Evolutionary conservation across 2,329 filamentous ascomycete species (phyloP), one percentile per base, ranked within the genome.

Genomic region (Aspergillus brasiliensis): DNA sequence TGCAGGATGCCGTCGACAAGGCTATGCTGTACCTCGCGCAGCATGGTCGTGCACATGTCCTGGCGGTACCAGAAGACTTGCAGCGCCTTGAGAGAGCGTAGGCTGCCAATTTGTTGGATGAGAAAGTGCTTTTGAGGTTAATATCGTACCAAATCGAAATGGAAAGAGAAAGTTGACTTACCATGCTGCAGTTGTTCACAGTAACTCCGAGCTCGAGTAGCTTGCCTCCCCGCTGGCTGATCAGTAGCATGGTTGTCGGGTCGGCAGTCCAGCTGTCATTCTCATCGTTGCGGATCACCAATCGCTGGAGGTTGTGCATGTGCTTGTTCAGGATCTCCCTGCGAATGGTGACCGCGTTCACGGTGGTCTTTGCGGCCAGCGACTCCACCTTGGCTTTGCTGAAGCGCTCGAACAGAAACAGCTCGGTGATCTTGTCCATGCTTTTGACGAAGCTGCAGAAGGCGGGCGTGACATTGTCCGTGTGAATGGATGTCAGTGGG

Each of bases 251-350:
- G 8, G 66, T 62, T 15, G 61, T 46, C 8, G 34, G 51, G 38
- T 68, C 61, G 11, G 74, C 51, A 25, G 88, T 85, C 87, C 87
- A 90, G 5, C 75, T 73, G 6, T 74, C 69, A 47, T 80, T 79
- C 19, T 74, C 69, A 52, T 86, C 80, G 64, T 88, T 86, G 67
- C 85, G 84, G 64, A 89, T 83, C 79, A 88, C 83, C 17, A 90
- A 71, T 10, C 83, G 78, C 68, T 79, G 82, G 17, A 90, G 72
- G 0, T 78, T 82, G 10, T 68, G 66, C 57, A 85, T 78, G 67
- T 89, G 87, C 73, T 83, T 87, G 70, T 80, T 82, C 25, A 90
- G 77, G 0, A 84, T 81, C 15, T 82, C 67, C 13, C 80, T 80
- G 3, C 85, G 81, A 56, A 90, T 88, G 56, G 86, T 81, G n/a